Evolutionary conservation across 257 asterid genomes (phyloP).

Genomic region (Eucommia ulmoides): DNA sequence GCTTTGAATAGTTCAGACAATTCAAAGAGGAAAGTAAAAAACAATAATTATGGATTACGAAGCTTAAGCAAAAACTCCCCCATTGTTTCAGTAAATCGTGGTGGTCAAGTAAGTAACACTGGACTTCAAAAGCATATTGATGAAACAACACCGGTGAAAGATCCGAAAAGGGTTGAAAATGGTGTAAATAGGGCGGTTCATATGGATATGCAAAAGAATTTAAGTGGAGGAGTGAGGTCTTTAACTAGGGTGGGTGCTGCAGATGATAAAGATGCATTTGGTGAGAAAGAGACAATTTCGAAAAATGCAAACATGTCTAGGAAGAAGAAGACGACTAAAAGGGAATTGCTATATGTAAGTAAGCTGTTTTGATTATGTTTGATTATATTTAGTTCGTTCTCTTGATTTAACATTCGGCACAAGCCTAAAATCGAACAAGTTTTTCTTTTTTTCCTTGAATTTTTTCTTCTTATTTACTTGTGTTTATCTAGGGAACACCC

Average conservation of each 20-base stretch:
- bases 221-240: slow-evolving; percentile 8
- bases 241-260: slow-evolving; percentile 9
- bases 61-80: not conserved
- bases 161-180: slow-evolving; percentile 1
- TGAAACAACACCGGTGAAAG: slow-evolving; percentile 1
- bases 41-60: not conserved
- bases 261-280: slow-evolving; percentile 14
- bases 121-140: slow-evolving; percentile 8
- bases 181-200: slow-evolving; percentile 5
- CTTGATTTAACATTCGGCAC: no score
- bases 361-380: slow-evolving; percentile 15
- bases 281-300: slow-evolving; percentile 8
- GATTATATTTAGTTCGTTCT: not conserved
- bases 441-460: not conserved
- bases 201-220: slow-evolving; percentile 13
- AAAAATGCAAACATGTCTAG: slow-evolving; percentile 10
- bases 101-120: slow-evolving; percentile 8
- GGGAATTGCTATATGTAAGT: slow-evolving; percentile 28
- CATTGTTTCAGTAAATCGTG: not conserved
- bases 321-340: slow-evolving; percentile 12
- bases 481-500: slow-evolving; percentile 23
- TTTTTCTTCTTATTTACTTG: slow-evolving; percentile 5
- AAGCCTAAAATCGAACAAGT: no score
- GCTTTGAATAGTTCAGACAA: not conserved
- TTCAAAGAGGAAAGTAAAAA: not conserved